Conservation (phyloP, 768 basidiomycete species). For the Psilocybe azurescens region DNA sequence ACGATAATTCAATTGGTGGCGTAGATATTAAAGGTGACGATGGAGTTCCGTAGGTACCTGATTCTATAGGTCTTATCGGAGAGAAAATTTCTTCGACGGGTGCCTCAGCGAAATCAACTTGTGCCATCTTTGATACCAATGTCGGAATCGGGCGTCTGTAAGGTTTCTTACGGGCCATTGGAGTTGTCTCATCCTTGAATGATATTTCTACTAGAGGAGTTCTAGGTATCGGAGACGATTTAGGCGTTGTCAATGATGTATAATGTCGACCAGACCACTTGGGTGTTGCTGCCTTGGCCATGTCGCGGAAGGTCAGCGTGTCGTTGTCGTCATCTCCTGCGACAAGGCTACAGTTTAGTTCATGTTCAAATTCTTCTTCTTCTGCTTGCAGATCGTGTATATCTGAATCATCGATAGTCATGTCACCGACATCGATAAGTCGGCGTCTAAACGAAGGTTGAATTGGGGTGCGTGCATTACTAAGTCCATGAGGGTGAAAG, state of each 20-base stretch:
- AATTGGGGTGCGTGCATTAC: conserved; percentile 30
- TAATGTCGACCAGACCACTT: conserved; percentile 30
- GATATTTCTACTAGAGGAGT: conserved; percentile 44
- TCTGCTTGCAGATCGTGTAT: conserved; percentile 36
- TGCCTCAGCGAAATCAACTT: conserved; percentile 19
- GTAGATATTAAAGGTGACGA: not conserved
- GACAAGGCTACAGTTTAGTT: conserved; percentile 21
- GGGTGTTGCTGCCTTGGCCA: conserved; percentile 41
- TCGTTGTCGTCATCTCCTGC: conserved; percentile 42
- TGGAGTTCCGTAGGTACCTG: not conserved
- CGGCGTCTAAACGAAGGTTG: conserved; percentile 40
- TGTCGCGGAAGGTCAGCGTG: conserved; percentile 39
- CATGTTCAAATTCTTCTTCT: conserved; percentile 37
- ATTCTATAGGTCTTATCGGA: conserved; percentile 3
- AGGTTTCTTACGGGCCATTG: conserved; percentile 38
- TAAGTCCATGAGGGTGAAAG: conserved; percentile 35
- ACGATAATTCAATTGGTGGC: conserved; percentile 20
- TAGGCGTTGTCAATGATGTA: conserved; percentile 21
- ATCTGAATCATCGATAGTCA: conserved; percentile 44
- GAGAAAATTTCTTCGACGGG: conserved; percentile 18
- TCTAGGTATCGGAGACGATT: conserved; percentile 32
- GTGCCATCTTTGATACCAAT: conserved; percentile 25
- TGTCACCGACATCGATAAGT: conserved; percentile 56
- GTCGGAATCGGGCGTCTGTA: conserved; percentile 26
- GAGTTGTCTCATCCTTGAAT: conserved; percentile 37